Evolutionary conservation across 2,329 filamentous ascomycete genomes (phyloP).

Genomic region (Pyrenophora seminiperda): DNA sequence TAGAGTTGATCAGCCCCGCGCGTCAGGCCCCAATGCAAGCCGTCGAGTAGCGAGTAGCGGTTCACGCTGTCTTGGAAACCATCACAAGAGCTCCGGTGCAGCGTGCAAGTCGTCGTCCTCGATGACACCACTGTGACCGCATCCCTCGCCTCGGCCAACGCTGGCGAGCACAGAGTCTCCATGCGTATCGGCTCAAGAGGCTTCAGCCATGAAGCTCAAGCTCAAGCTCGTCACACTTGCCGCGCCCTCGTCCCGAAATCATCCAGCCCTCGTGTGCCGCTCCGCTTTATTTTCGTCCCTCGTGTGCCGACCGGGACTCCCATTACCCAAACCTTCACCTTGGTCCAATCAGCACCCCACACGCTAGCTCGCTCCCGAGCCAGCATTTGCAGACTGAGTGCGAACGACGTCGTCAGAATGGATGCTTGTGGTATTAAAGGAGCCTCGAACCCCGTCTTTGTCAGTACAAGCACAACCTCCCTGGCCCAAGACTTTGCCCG

Average conservation of each 20-base stretch:
- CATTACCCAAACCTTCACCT: slow-evolving; percentile 16
- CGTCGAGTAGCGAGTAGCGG: slow-evolving; percentile 10
- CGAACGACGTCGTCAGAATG: slow-evolving; percentile 40
- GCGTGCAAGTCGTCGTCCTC: slow-evolving; percentile 1
- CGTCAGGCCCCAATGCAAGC: slow-evolving; percentile 21
- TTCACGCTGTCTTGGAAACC: slow-evolving; percentile 1
- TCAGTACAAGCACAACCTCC: slow-evolving; percentile 51
- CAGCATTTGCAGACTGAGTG: slow-evolving; percentile 27
- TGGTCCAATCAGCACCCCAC: slow-evolving; percentile 33
- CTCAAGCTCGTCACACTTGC: slow-evolving; percentile 21
- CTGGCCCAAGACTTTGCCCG: slow-evolving; percentile 61
- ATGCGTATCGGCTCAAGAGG: slow-evolving; percentile 14
- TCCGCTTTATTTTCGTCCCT: slow-evolving; percentile 40
- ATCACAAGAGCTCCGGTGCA: slow-evolving; percentile 18
- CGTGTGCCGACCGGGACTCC: slow-evolving; percentile 29
- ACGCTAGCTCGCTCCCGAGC: slow-evolving; percentile 31
- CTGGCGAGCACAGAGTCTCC: background rate
- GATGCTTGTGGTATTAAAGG: slow-evolving; percentile 46
- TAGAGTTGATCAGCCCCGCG: background rate
- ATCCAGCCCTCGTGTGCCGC: slow-evolving; percentile 23
- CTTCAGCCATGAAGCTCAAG: slow-evolving; percentile 17
- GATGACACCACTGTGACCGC: slow-evolving; percentile 21
- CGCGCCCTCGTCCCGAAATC: slow-evolving; percentile 28
- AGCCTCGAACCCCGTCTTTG: slow-evolving; percentile 41
- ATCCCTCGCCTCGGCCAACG: background rate